A percentile compares a stretch with the other conserved stretches of the same genome.
These are phyloP conservation scores for Aspergillus terreus DNA, from an alignment of 2,329 filamentous ascomycete species.

Conservation along the genomic window DNA sequence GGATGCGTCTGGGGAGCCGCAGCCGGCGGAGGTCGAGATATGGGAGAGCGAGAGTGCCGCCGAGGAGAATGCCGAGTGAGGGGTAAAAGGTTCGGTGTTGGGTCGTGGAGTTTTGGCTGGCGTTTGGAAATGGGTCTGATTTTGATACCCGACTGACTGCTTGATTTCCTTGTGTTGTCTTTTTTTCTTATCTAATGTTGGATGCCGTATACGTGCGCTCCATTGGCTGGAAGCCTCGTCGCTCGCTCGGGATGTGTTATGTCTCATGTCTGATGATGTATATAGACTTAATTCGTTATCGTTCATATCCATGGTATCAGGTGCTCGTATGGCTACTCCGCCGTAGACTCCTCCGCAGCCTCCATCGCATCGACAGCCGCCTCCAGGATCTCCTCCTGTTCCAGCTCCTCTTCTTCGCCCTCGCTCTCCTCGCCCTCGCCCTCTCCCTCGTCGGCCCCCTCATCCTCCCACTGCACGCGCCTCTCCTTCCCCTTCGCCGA, in stretches of 20 bases:
- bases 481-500: neutral
- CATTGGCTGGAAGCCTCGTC: neutral
- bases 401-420: conserved; percentile 30
- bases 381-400: conserved; percentile 28
- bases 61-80: conserved; percentile 42
- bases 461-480: neutral
- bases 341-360: conserved; percentile 12
- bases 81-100: neutral
- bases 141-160: neutral
- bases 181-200: neutral
- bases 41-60: conserved; percentile 68
- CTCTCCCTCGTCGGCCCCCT: neutral
- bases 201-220: neutral
- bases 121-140: neutral
- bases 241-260: neutral
- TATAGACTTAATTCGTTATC: neutral
- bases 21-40: conserved; percentile 49
- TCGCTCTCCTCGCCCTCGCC: conserved; percentile 14
- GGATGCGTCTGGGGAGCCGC: conserved; percentile 49
- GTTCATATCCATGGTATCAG: neutral
- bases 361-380: conserved; percentile 26
- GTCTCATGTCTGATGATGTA: conserved; percentile 9
- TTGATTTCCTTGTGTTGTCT: neutral
- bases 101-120: neutral
- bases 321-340: neutral